These are phyloP conservation scores for Eucalyptus sp. DNA, from an alignment of 345 rosid species.

Conservation along the genomic window DNA sequence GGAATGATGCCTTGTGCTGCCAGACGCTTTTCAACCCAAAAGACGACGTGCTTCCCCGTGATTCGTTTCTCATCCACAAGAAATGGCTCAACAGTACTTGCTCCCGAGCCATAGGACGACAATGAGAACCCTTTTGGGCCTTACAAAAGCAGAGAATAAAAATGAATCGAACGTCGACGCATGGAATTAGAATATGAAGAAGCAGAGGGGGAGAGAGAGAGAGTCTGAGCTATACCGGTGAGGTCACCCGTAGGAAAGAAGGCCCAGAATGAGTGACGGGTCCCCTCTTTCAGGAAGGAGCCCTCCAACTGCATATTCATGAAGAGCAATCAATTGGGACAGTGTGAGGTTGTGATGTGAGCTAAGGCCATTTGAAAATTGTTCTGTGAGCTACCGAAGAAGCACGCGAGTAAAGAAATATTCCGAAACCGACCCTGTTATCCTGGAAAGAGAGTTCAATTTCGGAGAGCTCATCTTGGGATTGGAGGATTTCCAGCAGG, in stretches of 20 bases:
- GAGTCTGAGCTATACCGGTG: conserved; percentile 23
- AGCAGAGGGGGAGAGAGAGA: neutral
- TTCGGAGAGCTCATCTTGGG: conserved; percentile 55
- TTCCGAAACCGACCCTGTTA: conserved; percentile 35
- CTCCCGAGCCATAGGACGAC: conserved; percentile 60
- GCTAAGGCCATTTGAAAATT: neutral
- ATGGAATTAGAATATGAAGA: neutral
- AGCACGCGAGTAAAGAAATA: neutral
- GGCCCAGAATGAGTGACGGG: conserved; percentile 73
- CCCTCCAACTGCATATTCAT: conserved; percentile 60
- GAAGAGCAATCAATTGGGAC: neutral
- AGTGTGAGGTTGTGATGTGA: neutral
- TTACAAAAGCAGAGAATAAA: neutral
- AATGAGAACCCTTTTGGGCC: conserved; percentile 83
- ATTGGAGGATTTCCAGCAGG: conserved; percentile 46
- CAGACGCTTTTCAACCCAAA: conserved; percentile 92
- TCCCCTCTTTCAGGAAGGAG: conserved; percentile 48
- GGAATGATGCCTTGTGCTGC: conserved; percentile 95
- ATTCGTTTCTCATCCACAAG: conserved; percentile 84
- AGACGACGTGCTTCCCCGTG: conserved; percentile 63
- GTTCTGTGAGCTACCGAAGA: neutral
- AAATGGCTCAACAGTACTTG: conserved; percentile 92
- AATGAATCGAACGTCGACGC: neutral
- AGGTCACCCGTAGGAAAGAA: conserved; percentile 73
- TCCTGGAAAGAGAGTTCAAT: conserved; percentile 60